Conservation (phyloP, 2,329 filamentous ascomycete genomes). For the Nothophaeocryptopus gaeumannii region DNA sequence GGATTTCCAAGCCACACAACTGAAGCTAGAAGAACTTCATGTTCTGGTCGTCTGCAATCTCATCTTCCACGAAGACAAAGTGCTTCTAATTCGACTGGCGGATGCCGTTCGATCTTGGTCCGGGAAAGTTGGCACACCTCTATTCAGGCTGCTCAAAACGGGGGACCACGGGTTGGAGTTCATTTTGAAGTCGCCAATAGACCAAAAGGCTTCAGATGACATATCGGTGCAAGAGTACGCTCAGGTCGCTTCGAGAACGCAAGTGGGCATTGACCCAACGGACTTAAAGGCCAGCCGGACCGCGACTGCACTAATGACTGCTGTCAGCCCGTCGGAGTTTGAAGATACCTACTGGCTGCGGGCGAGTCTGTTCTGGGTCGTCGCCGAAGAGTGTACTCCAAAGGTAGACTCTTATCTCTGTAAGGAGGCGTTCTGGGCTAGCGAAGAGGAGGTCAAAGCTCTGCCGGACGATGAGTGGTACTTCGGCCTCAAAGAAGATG, state of each 20-base stretch:
- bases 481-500: conserved; percentile 16
- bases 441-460: conserved; percentile 11
- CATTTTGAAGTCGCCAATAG: conserved; percentile 14
- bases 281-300: conserved; percentile 11
- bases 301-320: conserved; percentile 17
- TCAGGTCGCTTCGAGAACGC: conserved; percentile 14
- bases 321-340: conserved; percentile 13
- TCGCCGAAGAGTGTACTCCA: conserved; percentile 7
- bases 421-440: conserved; percentile 14
- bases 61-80: conserved; percentile 19
- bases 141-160: conserved; percentile 8
- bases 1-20: conserved; percentile 9
- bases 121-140: conserved; percentile 11
- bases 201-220: conserved; percentile 10
- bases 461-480: conserved; percentile 10
- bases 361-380: conserved; percentile 17
- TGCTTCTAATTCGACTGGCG: conserved; percentile 11
- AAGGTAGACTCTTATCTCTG: conserved; percentile 11
- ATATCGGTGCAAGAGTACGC: conserved; percentile 18
- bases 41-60: conserved; percentile 19
- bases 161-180: conserved; percentile 14
- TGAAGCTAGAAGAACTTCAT: conserved; percentile 12
- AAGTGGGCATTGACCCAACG: conserved; percentile 19
- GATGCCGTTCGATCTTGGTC: conserved; percentile 14
- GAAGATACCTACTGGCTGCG: conserved; percentile 18